Evolutionary conservation across 768 basidiomycete genomes (phyloP).

Genomic region (Agaricus blazei): DNA sequence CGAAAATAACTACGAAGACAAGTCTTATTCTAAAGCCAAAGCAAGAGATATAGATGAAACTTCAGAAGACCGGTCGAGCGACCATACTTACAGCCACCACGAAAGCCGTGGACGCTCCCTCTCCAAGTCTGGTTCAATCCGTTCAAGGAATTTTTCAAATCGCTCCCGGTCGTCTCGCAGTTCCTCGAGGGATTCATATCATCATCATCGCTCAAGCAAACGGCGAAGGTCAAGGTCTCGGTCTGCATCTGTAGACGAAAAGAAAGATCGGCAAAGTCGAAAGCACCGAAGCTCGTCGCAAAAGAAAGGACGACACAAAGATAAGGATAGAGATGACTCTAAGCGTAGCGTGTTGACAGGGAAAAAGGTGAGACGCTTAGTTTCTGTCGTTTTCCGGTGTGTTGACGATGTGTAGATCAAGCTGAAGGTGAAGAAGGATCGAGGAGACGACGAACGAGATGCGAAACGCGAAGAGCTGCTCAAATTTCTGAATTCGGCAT

Average conservation of each 20-base stretch:
- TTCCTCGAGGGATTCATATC: slow-evolving; percentile 5
- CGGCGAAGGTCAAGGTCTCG: slow-evolving; percentile 14
- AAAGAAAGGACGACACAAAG: slow-evolving; percentile 23
- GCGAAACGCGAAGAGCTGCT: slow-evolving; percentile 49
- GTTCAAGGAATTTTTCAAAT: slow-evolving; percentile 1
- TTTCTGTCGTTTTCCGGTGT: neutral
- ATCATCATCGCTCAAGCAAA: slow-evolving; percentile 6
- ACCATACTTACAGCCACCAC: neutral
- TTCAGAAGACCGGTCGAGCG: neutral
- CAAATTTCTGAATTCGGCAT: slow-evolving; percentile 53
- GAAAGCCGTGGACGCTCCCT: slow-evolving; percentile 7
- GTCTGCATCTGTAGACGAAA: slow-evolving; percentile 1
- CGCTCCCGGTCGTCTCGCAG: slow-evolving; percentile 1
- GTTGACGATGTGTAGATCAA: slow-evolving; percentile 40
- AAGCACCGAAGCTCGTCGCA: slow-evolving; percentile 21
- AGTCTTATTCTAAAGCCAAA: neutral
- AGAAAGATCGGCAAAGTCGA: slow-evolving; percentile 14
- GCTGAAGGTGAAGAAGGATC: slow-evolving; percentile 57
- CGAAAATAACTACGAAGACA: neutral
- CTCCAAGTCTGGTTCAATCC: slow-evolving; percentile 11
- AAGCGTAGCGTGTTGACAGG: slow-evolving; percentile 56
- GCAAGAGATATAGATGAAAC: neutral
- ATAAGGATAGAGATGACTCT: slow-evolving; percentile 29
- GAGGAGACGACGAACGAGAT: slow-evolving; percentile 51
- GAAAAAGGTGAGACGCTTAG: slow-evolving; percentile 42